These are phyloP conservation scores for Cercophora samala DNA, from an alignment of 495 filamentous ascomycete genomes.

Conservation along the genomic window DNA sequence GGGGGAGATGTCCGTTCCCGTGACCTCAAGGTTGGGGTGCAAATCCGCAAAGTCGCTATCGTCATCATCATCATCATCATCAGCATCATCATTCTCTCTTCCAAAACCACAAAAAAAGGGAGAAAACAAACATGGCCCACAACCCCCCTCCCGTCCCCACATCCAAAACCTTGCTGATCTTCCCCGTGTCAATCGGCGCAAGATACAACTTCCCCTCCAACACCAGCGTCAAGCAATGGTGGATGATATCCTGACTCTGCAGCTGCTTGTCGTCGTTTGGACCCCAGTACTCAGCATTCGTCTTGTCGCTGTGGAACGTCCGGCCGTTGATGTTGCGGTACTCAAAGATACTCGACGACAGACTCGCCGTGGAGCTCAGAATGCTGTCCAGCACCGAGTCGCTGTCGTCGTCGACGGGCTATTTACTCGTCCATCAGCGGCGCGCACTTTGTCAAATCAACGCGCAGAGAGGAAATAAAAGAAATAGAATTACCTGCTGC, in stretches of 20 bases:
- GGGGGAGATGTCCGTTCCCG: constrained; percentile 63
- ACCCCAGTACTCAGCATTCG: constrained; percentile 32
- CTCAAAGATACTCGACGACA: constrained; percentile 43
- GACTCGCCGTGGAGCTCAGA: constrained; percentile 38
- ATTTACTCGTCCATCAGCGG: not conserved
- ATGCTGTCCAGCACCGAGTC: constrained; percentile 10
- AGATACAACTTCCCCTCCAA: constrained; percentile 43
- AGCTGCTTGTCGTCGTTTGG: constrained; percentile 39
- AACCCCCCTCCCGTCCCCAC: constrained; percentile 22
- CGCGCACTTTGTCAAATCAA: not conserved
- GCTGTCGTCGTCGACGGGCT: not conserved
- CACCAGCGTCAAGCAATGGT: constrained; percentile 34
- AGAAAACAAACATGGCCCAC: constrained; percentile 38
- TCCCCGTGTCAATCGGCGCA: constrained; percentile 30
- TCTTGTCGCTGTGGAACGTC: constrained; percentile 38
- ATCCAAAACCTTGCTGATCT: constrained; percentile 31
- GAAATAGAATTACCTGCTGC: not conserved
- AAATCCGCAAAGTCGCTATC: constrained; percentile 41
- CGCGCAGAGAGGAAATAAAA: not conserved
- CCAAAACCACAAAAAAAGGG: constrained; percentile 13
- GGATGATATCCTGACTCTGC: constrained; percentile 36
- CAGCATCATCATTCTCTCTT: not conserved
- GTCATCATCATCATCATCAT: not conserved
- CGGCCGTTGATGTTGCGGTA: constrained; percentile 42
- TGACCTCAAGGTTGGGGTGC: constrained; percentile 49